Percentiles rank a stretch among this genome's conserved stretches.
Evolutionary conservation across 495 filamentous ascomycete genomes (phyloP).

Genomic region (Amniculicola lignicola): DNA sequence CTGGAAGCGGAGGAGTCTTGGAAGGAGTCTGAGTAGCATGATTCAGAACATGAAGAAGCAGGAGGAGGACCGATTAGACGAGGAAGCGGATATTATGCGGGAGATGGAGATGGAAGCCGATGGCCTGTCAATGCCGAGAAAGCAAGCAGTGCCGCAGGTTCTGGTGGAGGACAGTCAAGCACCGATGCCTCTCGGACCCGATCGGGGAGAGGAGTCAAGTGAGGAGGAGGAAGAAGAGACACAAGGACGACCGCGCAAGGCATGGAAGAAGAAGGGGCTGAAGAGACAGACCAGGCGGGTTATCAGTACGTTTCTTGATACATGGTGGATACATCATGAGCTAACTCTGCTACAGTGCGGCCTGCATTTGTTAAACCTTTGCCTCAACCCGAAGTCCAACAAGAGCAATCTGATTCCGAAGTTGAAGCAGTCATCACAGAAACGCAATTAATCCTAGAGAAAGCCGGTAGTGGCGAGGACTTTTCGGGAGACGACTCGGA

Average conservation of each 20-base stretch:
- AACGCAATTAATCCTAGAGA: conserved; percentile 1
- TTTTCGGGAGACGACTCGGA: conserved; percentile 34
- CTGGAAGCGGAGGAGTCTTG: conserved; percentile 56
- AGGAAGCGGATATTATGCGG: conserved; percentile 71
- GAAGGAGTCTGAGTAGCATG: conserved; percentile 71
- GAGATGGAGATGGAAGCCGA: conserved; percentile 67
- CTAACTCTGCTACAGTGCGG: conserved; percentile 37
- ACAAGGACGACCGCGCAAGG: conserved; percentile 49
- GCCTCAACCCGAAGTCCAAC: conserved; percentile 12
- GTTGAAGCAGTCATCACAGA: conserved; percentile 12
- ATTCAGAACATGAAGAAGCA: conserved; percentile 73
- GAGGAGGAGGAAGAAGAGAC: conserved; percentile 38
- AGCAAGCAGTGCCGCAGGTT: conserved; percentile 37
- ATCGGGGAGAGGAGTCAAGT: conserved; percentile 55
- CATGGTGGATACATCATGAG: not conserved
- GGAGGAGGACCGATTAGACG: conserved; percentile 53
- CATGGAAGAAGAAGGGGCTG: conserved; percentile 89
- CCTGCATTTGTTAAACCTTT: conserved; percentile 32
- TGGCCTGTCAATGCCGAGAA: conserved; percentile 14
- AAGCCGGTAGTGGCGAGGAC: conserved; percentile 10
- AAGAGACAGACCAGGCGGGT: conserved; percentile 79
- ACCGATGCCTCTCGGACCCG: conserved; percentile 54
- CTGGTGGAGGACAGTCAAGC: conserved; percentile 63
- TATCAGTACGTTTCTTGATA: conserved; percentile 56
- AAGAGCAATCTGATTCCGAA: conserved; percentile 7